phyloP scores from a whole-genome alignment of 331 rosid genomes.

The Saraca asoca region DNA sequence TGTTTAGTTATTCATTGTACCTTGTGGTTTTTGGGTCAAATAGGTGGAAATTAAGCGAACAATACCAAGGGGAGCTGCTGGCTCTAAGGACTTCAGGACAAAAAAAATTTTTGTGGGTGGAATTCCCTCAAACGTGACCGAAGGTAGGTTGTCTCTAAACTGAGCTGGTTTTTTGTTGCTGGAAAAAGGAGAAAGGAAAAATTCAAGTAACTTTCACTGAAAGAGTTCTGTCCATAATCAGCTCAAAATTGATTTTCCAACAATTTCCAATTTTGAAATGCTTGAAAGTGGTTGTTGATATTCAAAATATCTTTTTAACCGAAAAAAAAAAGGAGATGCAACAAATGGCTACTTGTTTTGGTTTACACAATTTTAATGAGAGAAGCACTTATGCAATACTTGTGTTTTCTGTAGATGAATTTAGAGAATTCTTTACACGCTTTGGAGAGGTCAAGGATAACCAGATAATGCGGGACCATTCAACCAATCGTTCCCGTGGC shows the following conservation, averaged over 20 bases:
- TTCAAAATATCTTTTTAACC: background rate
- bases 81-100: conserved; percentile 92
- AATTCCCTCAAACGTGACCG: conserved; percentile 87
- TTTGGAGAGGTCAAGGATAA: conserved; percentile 88
- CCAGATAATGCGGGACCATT: conserved; percentile 96
- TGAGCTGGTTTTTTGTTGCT: conserved; percentile 21
- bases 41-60: conserved; percentile 99
- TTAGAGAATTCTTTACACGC: conserved; percentile 77
- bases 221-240: no score
- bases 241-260: no score
- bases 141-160: conserved; percentile 58
- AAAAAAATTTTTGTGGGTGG: conserved; percentile 98
- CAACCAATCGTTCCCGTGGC: conserved; percentile 94
- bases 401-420: conserved; percentile 72
- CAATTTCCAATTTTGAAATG: background rate
- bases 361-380: conserved; percentile 16
- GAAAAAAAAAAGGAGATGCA: background rate
- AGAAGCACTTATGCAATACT: conserved; percentile 18
- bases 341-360: conserved; percentile 7
- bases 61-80: conserved; percentile 86
- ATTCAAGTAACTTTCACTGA: no score
- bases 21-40: conserved; percentile 36
- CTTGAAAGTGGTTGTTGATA: background rate
- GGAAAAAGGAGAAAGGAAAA: conserved; percentile 5
- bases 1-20: conserved; percentile 31